Evolutionary conservation across 1,139 yeast genomes (phyloP).

Genomic region (Tardiomyces blankii): DNA sequence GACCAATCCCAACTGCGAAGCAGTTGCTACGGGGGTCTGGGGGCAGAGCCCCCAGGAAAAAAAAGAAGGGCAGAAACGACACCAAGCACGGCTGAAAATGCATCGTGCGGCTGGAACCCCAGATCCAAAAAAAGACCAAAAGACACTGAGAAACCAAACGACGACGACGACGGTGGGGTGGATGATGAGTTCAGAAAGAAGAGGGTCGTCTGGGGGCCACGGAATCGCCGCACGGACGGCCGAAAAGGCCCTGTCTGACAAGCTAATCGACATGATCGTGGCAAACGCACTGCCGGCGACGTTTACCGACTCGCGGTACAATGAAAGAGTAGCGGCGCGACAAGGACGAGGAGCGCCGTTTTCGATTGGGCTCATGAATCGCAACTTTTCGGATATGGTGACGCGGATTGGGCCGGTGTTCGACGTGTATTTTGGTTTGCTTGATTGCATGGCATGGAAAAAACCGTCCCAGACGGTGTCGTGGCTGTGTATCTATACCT

Average conservation of each 20-base stretch:
- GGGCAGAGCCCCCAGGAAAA: no score
- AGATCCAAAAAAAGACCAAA: no score
- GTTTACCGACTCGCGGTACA: slow-evolving; percentile 11
- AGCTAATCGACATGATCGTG: neutral
- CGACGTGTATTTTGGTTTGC: slow-evolving; percentile 27
- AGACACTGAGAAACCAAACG: no score
- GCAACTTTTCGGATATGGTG: slow-evolving; percentile 54
- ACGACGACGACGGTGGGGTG: no score
- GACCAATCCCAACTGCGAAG: no score
- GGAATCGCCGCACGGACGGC: neutral
- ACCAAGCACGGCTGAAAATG: no score
- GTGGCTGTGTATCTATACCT: slow-evolving; percentile 42
- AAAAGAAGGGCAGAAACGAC: no score
- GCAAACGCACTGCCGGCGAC: slow-evolving; percentile 4
- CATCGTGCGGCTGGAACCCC: no score
- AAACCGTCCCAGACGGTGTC: slow-evolving; percentile 55
- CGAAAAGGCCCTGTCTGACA: neutral
- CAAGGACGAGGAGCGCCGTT: slow-evolving; percentile 59
- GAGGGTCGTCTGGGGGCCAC: no score
- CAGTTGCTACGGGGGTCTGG: no score
- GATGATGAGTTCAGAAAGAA: no score
- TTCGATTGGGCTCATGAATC: slow-evolving; percentile 58
- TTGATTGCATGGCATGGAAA: slow-evolving; percentile 59
- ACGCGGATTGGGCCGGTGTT: slow-evolving; percentile 48
- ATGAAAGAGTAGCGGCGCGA: slow-evolving; percentile 39